phyloP scores from a whole-genome alignment of 495 filamentous ascomycete species.

The Penicillium goetzii region DNA sequence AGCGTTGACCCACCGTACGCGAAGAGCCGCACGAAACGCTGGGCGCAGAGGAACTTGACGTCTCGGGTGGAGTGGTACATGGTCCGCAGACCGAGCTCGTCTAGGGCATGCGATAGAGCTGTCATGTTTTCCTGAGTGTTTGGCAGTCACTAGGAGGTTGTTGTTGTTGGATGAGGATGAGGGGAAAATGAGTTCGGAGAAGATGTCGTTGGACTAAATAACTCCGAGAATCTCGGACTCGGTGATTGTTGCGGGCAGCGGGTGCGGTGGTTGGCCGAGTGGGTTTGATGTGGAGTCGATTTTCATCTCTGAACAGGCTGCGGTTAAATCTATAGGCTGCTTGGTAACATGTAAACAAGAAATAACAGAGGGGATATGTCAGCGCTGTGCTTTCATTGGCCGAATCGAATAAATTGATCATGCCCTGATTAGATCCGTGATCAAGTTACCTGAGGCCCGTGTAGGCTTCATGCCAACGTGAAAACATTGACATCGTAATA shows the following conservation, averaged over 20 bases:
- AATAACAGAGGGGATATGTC: not conserved
- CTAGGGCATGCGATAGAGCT: constrained; percentile 26
- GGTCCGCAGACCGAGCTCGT: constrained; percentile 45
- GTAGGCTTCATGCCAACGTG: too few species aligned
- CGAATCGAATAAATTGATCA: too few species aligned
- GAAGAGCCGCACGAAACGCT: constrained; percentile 77
- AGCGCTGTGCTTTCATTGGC: not conserved
- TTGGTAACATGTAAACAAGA: not conserved
- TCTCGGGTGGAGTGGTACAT: constrained; percentile 56
- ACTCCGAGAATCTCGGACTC: constrained; percentile 2
- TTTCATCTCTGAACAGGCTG: not conserved
- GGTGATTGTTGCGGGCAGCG: not conserved
- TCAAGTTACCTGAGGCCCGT: too few species aligned
- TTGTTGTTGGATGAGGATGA: not conserved
- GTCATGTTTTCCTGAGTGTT: not conserved
- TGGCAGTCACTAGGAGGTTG: not conserved
- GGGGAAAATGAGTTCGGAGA: not conserved
- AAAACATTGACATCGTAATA: too few species aligned
- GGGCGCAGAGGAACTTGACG: constrained; percentile 72
- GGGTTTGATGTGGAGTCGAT: not conserved
- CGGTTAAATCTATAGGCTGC: not conserved
- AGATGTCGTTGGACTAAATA: constrained; percentile 6
- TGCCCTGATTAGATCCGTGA: too few species aligned
- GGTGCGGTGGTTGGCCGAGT: not conserved
- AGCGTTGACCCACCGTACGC: constrained; percentile 78